A percentile compares a stretch with the other conserved stretches of the same genome.
These are phyloP conservation scores for Lichtheimia ramosa DNA, from an alignment of 371 early-diverging fungal species.

Conservation along the genomic window DNA sequence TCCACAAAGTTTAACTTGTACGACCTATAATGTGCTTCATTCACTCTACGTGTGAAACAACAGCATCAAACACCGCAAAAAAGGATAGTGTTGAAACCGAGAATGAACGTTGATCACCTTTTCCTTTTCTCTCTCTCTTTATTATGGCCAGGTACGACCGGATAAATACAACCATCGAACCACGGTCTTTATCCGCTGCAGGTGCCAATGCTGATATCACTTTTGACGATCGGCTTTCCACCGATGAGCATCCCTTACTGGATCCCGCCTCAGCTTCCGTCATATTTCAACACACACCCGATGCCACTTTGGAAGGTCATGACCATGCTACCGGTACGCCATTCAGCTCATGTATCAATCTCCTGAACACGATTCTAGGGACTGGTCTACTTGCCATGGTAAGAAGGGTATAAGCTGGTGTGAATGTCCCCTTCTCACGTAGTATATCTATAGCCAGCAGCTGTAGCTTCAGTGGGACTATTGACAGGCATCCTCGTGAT, in stretches of 20 bases:
- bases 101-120: neutral
- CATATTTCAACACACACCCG: constrained; percentile 7
- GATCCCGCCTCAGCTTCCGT: constrained; percentile 12
- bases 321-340: constrained; percentile 26
- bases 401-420: constrained; percentile 6
- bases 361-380: constrained; percentile 94
- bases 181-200: constrained; percentile 25
- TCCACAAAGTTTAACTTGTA: no score
- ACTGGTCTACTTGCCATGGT: constrained; percentile 98
- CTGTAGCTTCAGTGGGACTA: constrained; percentile 85
- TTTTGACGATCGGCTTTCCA: constrained; percentile 9
- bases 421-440: neutral
- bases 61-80: no score
- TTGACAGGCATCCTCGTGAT: constrained; percentile 81
- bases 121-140: neutral
- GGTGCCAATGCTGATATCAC: constrained; percentile 23
- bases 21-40: no score
- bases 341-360: constrained; percentile 62
- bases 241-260: constrained; percentile 22
- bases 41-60: no score
- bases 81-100: no score
- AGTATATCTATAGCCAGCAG: constrained; percentile 65
- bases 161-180: constrained; percentile 20
- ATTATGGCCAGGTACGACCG: constrained; percentile 27
- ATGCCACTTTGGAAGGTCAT: constrained; percentile 3